Evolutionary conservation across 2,329 filamentous ascomycete species (phyloP), one percentile per base, ranked within the genome.

Genomic region (Ascochyta rabiei): DNA sequence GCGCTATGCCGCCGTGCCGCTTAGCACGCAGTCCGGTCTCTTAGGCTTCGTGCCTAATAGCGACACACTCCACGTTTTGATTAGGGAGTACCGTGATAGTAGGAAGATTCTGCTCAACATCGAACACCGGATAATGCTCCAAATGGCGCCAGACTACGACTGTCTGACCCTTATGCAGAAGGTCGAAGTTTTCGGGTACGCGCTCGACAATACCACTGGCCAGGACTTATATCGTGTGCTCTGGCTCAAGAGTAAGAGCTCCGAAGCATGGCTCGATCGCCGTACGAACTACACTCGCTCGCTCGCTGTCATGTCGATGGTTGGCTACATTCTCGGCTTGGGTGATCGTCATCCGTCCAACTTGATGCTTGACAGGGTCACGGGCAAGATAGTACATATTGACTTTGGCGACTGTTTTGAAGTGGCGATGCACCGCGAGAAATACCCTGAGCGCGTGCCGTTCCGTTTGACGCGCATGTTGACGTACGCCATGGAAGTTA

Each of bases 371-470:
- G 95, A 99, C 75, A 89, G 92, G 34, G 87, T 96, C 57, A 98
- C 93, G 1, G 95, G 95, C 72, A 96, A 96, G 80, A 95, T 99
- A 60, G 89, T 99, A 62, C 95, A 99, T 74, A 98, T 99, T 67
- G 95, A 99, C 80, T 99, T 99, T 69, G 96, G 95, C 66, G 95
- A 99, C 79, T 99, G 95, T 75, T 99, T 99, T 79, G 95, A 99
- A 76, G 91, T 99, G 48, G 95, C 96, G 23, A 99, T 97, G 93
- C 96, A 99, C 79, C 90, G 96, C 64, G 96, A 99, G 77, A 99
- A 99, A 76, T 99, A 97, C 72, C 95, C 95, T 0, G 95, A 99
- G 77, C 84, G 93, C 47, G 95, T 99, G 54, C 96, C 95, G 0
- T 99, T 99, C 90, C 89, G 96, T 53, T 82, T 99, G 42, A 99